A percentile compares a stretch with the other conserved stretches of the same genome.
Conservation (phyloP, 306 rosid genomes). For the Cucumis melo region DNA sequence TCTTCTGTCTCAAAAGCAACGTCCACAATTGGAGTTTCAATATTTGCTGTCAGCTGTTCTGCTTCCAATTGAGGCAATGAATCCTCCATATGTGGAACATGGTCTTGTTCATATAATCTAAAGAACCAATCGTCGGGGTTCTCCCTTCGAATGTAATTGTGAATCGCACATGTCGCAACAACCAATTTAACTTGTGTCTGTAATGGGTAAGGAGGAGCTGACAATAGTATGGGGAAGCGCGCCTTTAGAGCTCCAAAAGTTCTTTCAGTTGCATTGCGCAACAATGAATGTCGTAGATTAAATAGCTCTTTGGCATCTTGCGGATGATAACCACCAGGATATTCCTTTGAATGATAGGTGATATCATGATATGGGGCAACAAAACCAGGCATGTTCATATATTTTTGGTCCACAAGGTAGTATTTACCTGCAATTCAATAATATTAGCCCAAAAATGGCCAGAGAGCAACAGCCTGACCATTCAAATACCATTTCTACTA, state of each 20-base stretch:
- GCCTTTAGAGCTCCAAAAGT: constrained; percentile 53
- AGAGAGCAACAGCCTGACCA: constrained; percentile 1
- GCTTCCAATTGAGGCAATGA: constrained; percentile 26
- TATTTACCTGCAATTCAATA: constrained; percentile 54
- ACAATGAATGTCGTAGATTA: constrained; percentile 62
- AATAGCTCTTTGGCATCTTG: constrained; percentile 61
- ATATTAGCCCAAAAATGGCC: constrained; percentile 9
- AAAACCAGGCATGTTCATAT: constrained; percentile 68
- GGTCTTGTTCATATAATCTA: constrained; percentile 38
- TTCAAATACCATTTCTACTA: background rate
- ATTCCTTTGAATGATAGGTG: constrained; percentile 38
- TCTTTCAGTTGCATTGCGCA: constrained; percentile 38
- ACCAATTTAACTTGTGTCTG: constrained; percentile 85
- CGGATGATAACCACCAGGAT: constrained; percentile 50
- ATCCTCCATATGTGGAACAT: constrained; percentile 26
- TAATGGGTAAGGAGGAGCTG: constrained; percentile 75
- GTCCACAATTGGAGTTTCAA: constrained; percentile 22
- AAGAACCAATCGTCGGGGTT: constrained; percentile 68
- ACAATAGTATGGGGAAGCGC: constrained; percentile 66
- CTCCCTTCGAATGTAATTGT: constrained; percentile 65
- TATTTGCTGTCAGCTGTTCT: constrained; percentile 17
- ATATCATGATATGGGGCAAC: constrained; percentile 53
- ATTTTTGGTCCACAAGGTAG: constrained; percentile 68
- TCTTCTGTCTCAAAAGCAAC: constrained; percentile 33
- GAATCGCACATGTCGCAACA: constrained; percentile 71